Percentiles rank a stretch among this genome's conserved stretches.
Evolutionary conservation across 1,139 yeast species (phyloP).

Genomic region (Pichia sp.): DNA sequence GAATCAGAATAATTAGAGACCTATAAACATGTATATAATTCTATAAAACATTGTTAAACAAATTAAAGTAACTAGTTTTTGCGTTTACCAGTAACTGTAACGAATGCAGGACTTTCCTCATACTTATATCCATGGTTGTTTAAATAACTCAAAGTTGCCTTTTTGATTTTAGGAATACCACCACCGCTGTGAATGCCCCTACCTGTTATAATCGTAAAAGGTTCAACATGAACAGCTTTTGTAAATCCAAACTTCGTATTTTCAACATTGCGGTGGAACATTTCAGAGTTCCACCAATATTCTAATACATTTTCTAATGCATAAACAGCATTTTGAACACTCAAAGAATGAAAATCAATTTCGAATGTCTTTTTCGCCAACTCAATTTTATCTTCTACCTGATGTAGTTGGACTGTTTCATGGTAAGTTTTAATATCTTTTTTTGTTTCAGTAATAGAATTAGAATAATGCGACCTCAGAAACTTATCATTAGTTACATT

Average conservation of each 20-base stretch:
- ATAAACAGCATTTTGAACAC: constrained; percentile 39
- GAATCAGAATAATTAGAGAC: no score
- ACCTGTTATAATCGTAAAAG: constrained; percentile 48
- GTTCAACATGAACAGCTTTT: constrained; percentile 33
- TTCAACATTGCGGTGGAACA: constrained; percentile 34
- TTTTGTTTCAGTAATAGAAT: constrained; percentile 5
- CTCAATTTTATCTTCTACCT: constrained; percentile 13
- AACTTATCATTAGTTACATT: constrained; percentile 5
- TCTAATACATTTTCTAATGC: constrained; percentile 32
- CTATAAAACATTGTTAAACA: no score
- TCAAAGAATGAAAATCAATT: constrained; percentile 49
- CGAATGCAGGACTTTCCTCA: constrained; percentile 42
- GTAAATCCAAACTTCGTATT: constrained; percentile 34
- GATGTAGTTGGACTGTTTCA: background rate
- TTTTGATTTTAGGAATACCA: constrained; percentile 42
- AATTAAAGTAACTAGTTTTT: background rate
- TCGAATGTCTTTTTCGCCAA: constrained; percentile 19
- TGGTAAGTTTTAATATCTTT: constrained; percentile 1
- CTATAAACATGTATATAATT: no score
- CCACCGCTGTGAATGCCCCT: constrained; percentile 56
- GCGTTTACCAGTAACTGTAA: constrained; percentile 38
- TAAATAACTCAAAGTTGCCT: constrained; percentile 36
- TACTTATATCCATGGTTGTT: constrained; percentile 33
- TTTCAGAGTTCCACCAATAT: constrained; percentile 54
- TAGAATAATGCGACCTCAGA: constrained; percentile 5